phyloP scores from a whole-genome alignment of 257 asterid species.

The Salvia miltiorrhiza region DNA sequence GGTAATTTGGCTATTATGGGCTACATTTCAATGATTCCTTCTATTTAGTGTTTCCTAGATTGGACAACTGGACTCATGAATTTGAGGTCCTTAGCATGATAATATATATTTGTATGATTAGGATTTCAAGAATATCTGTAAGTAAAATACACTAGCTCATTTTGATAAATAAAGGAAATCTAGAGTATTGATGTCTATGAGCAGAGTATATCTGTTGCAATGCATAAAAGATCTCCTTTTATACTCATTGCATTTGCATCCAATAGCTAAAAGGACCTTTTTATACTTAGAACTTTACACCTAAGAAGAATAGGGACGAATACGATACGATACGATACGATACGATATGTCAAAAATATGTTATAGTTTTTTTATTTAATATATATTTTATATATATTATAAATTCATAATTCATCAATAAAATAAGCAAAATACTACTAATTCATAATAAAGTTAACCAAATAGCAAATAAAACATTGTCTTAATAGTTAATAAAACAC shows the following conservation, averaged over 20 bases:
- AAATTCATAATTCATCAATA: no score
- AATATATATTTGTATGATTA: neutral
- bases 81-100: neutral
- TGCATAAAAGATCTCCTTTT: neutral
- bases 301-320: no score
- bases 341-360: no score
- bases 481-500: no score
- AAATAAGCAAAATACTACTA: no score
- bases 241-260: neutral
- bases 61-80: neutral
- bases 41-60: neutral
- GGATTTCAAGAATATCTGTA: neutral
- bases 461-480: no score
- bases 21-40: slow-evolving; percentile 3
- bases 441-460: no score
- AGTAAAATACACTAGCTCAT: neutral
- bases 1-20: slow-evolving; percentile 42
- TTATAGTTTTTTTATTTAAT: no score
- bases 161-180: neutral
- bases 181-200: neutral
- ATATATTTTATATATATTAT: no score
- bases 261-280: neutral
- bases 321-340: no score
- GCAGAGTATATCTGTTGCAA: neutral
- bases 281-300: neutral